phyloP scores from a whole-genome alignment of 257 asterid genomes.

The Solanum ahanhuiri region DNA sequence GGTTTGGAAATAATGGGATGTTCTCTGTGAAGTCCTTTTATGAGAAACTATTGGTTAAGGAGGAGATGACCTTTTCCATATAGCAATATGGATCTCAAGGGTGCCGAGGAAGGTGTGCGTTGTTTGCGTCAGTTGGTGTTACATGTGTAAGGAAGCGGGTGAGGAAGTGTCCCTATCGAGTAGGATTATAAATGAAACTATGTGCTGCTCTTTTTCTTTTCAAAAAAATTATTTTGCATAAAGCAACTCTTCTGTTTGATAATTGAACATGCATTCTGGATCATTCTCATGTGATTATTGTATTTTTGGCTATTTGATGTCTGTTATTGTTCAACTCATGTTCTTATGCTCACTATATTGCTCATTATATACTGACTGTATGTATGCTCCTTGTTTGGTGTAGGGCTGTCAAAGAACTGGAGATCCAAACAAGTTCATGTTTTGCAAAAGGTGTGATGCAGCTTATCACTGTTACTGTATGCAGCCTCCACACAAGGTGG shows the following conservation, averaged over 20 bases:
- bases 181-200: neutral
- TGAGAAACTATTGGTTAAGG: neutral
- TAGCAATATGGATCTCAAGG: neutral
- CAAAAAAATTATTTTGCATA: neutral
- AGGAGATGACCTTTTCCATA: neutral
- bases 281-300: neutral
- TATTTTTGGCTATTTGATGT: neutral
- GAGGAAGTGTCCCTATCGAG: neutral
- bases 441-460: constrained; percentile 95
- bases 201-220: neutral
- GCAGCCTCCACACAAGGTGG: constrained; percentile 95
- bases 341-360: neutral
- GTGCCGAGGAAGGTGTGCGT: neutral
- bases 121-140: neutral
- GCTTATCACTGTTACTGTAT: constrained; percentile 94
- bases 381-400: constrained; percentile 5
- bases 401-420: constrained; percentile 88
- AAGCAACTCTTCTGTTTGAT: neutral
- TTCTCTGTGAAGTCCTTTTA: neutral
- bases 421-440: constrained; percentile 87
- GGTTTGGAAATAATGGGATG: neutral
- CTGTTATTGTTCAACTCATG: neutral
- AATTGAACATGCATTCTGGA: neutral
- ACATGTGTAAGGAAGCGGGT: neutral
- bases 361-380: neutral